These are phyloP conservation scores for Teratosphaeria gauchensis DNA, from an alignment of 2,329 filamentous ascomycete species.

Conservation along the genomic window DNA sequence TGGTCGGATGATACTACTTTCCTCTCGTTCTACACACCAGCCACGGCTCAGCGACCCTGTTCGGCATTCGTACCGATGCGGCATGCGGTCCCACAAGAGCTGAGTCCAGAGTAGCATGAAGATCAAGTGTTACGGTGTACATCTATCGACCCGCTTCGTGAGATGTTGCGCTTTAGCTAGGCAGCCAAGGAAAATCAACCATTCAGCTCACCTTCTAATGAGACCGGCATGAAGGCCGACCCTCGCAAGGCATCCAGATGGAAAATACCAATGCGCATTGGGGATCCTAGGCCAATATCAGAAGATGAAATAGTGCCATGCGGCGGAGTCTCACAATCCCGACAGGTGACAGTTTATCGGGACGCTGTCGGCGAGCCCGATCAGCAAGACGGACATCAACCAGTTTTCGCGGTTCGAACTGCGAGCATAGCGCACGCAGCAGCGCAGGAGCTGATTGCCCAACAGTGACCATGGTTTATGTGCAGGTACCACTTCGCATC, in stretches of 20 bases:
- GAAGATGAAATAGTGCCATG: not conserved
- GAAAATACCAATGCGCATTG: too few relatives aligned
- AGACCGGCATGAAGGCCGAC: too few relatives aligned
- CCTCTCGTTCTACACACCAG: too few relatives aligned
- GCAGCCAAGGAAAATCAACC: not conserved
- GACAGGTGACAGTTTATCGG: not conserved
- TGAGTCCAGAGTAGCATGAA: not conserved
- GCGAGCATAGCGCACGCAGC: too few relatives aligned
- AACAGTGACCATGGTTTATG: too few relatives aligned
- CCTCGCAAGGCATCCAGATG: too few relatives aligned
- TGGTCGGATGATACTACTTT: too few relatives aligned
- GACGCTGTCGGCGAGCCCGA: not conserved
- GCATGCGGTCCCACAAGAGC: not conserved
- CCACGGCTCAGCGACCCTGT: not conserved
- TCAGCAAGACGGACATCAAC: not conserved
- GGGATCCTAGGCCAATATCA: too few relatives aligned
- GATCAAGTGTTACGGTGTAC: not conserved
- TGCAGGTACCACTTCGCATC: too few relatives aligned
- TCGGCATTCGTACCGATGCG: not conserved
- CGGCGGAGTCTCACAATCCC: not conserved
- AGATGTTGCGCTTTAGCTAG: not conserved
- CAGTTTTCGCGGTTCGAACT: not conserved
- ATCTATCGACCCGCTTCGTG: not conserved
- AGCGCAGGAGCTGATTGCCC: too few relatives aligned
- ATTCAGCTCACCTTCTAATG: not conserved